Evolutionary conservation across 345 rosid genomes (phyloP).

Genomic region (Aquilaria yunnanensis): DNA sequence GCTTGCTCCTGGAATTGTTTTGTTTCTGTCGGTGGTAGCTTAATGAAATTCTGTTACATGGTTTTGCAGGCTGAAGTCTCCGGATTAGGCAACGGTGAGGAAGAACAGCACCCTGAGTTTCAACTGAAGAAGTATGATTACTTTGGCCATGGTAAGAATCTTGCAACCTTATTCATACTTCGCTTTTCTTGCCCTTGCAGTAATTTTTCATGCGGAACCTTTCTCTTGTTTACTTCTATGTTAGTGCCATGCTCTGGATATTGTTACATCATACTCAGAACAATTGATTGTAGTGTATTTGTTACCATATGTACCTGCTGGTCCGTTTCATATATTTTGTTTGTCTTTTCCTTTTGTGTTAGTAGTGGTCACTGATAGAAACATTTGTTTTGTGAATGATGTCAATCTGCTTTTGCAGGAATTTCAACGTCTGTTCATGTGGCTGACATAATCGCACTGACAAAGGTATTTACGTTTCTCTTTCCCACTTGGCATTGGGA

Average conservation of each 20-base stretch:
- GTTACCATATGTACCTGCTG: background rate
- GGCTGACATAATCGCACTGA: slow-evolving; percentile 69
- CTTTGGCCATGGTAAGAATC: slow-evolving; percentile 70
- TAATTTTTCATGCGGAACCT: background rate
- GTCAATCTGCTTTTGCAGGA: slow-evolving; percentile 40
- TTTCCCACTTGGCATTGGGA: background rate
- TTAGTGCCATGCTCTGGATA: too few species aligned
- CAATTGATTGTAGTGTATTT: background rate
- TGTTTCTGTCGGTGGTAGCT: background rate
- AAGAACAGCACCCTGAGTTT: slow-evolving; percentile 61
- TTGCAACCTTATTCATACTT: background rate
- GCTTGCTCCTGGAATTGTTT: background rate
- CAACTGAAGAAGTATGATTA: slow-evolving; percentile 73
- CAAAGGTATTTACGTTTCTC: slow-evolving; percentile 43
- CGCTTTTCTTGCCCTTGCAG: background rate
- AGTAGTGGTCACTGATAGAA: slow-evolving; percentile 1
- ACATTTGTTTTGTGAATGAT: slow-evolving; percentile 1
- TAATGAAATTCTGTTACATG: slow-evolving; percentile 3
- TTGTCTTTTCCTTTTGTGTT: background rate
- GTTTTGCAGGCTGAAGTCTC: slow-evolving; percentile 69
- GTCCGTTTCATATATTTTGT: background rate
- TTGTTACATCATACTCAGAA: too few species aligned
- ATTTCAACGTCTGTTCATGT: slow-evolving; percentile 40
- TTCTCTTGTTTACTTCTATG: background rate
- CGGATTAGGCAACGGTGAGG: slow-evolving; percentile 48